Evolutionary conservation across 2,329 filamentous ascomycete species (phyloP).

Genomic region (Juglanconis oblonga): DNA sequence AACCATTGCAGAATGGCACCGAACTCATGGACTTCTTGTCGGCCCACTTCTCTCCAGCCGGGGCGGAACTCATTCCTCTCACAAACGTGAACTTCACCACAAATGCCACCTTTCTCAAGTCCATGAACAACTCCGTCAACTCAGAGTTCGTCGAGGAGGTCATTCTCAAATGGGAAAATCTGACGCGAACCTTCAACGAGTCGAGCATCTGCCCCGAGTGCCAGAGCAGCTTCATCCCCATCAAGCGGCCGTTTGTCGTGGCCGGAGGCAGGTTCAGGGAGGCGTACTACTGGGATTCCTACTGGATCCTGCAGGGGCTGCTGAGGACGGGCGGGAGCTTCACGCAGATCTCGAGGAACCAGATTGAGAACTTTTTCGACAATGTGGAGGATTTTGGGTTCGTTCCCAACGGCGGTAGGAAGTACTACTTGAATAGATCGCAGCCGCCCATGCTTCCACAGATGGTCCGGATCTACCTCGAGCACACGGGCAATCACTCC

Average conservation of each 20-base stretch:
- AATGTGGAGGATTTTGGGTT: conserved; percentile 63
- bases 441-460: conserved; percentile 64
- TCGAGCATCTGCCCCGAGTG: conserved; percentile 55
- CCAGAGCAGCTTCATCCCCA: conserved; percentile 62
- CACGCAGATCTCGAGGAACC: conserved; percentile 60
- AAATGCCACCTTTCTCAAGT: conserved; percentile 55
- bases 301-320: conserved; percentile 66
- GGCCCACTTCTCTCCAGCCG: conserved; percentile 62
- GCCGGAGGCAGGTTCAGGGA: conserved; percentile 70
- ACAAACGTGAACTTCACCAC: conserved; percentile 49
- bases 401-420: conserved; percentile 64
- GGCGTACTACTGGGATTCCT: conserved; percentile 70
- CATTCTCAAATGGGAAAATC: conserved; percentile 67
- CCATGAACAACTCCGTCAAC: conserved; percentile 55
- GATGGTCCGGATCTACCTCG: conserved; percentile 64
- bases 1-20: conserved; percentile 62
- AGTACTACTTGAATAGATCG: conserved; percentile 67
- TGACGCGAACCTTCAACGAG: conserved; percentile 58
- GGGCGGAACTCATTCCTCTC: conserved; percentile 58
- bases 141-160: conserved; percentile 61
- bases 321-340: conserved; percentile 63
- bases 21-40: conserved; percentile 59
- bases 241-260: conserved; percentile 68
- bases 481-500: conserved; percentile 61
- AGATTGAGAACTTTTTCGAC: conserved; percentile 68